phyloP scores from a whole-genome alignment of 208 protist species.

The Leishmania arabica region DNA sequence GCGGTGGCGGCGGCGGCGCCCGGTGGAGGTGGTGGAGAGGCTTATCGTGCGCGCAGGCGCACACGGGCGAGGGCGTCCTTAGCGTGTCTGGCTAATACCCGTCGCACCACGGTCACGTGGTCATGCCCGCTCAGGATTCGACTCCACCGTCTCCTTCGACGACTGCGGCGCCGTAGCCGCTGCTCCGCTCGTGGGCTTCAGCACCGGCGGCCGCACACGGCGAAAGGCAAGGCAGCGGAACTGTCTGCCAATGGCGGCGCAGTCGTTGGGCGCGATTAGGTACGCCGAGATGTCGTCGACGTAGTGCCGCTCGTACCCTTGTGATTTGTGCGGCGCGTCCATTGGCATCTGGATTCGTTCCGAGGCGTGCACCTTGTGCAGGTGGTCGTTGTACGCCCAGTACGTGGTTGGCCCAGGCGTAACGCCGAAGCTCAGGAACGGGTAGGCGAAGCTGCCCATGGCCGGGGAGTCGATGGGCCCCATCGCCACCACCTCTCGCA shows the following conservation, averaged over 20 bases:
- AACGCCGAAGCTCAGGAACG: constrained; percentile 73
- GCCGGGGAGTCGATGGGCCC: constrained; percentile 73
- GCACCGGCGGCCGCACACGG: constrained; percentile 45
- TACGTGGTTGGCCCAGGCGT: constrained; percentile 73
- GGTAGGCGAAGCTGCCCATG: constrained; percentile 72
- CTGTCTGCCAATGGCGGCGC: constrained; percentile 43
- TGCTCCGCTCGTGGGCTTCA: constrained; percentile 18
- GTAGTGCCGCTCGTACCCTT: constrained; percentile 64
- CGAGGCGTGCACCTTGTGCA: constrained; percentile 49
- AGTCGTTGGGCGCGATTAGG: constrained; percentile 67
- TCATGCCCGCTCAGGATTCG: not conserved
- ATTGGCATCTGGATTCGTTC: constrained; percentile 65
- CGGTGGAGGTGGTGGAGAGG: not conserved
- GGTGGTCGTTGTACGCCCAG: constrained; percentile 74
- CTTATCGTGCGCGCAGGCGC: not conserved
- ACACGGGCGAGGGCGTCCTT: not conserved
- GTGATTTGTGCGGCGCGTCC: constrained; percentile 60
- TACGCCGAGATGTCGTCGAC: constrained; percentile 65
- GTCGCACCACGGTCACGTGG: not conserved
- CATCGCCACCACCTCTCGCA: constrained; percentile 66
- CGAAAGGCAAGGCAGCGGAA: constrained; percentile 58
- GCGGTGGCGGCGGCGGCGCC: not conserved
- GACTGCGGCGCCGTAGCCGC: constrained; percentile 1
- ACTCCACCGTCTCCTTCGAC: not conserved
- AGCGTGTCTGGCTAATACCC: not conserved